Evolutionary conservation across 768 basidiomycete genomes (phyloP).

Genomic region (Kwoniella heveanensis): DNA sequence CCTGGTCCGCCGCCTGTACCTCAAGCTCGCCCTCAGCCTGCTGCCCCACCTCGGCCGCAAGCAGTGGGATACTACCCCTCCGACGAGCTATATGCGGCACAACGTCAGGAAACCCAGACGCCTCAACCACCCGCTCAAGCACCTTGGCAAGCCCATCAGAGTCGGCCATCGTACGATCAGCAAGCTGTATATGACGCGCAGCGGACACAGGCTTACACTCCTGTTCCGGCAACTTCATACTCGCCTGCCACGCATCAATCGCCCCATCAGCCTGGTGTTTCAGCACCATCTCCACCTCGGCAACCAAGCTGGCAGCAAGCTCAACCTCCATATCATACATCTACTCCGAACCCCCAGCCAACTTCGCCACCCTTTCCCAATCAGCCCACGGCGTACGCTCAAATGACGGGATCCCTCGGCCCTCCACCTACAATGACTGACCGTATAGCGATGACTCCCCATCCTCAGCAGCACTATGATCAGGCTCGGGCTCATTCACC

Average conservation of each 20-base stretch:
- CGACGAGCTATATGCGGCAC: conserved; percentile 44
- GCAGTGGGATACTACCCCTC: conserved; percentile 49
- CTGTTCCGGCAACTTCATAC: conserved; percentile 11
- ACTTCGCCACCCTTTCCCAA: neutral
- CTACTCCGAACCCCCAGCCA: neutral
- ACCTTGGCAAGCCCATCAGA: conserved; percentile 21
- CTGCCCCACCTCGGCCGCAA: conserved; percentile 30
- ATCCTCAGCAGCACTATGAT: conserved; percentile 13
- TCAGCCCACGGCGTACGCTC: conserved; percentile 4
- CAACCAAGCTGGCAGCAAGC: conserved; percentile 15
- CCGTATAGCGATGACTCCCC: conserved; percentile 2
- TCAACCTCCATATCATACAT: conserved; percentile 8
- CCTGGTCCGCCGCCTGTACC: conserved; percentile 21
- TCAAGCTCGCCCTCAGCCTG: conserved; percentile 29
- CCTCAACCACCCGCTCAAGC: conserved; percentile 11
- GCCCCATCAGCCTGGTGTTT: conserved; percentile 3
- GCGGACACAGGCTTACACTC: conserved; percentile 5
- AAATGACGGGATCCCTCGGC: neutral
- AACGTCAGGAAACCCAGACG: conserved; percentile 16
- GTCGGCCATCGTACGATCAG: conserved; percentile 4
- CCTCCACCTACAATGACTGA: conserved; percentile 1
- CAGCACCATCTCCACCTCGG: conserved; percentile 6
- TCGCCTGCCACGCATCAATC: conserved; percentile 12
- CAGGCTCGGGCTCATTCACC: conserved; percentile 16
- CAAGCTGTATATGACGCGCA: neutral